Base-by-base conservation (phyloP, 805 yeast genomes). In the Kodamaea restingae region DNA sequence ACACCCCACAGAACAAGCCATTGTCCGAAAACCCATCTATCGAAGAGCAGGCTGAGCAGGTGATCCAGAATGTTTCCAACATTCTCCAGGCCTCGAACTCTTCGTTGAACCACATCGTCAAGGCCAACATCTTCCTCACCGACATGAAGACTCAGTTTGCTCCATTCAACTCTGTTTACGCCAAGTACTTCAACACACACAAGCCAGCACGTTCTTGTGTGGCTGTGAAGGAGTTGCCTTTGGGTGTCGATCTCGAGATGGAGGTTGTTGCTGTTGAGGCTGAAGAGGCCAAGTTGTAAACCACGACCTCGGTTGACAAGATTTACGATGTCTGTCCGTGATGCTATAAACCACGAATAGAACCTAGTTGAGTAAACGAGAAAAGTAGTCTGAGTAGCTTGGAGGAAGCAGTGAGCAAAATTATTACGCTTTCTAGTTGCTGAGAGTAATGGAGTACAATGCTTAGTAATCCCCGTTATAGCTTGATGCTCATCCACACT, bases 181-280 rank as follows among this genome's bases (percentile, higher is more conserved):
- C 78, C 43, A 74, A 81, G 63, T 81, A 84, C 67, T 87, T 87
- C 70, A 74, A 60, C 56, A 70, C 65, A 34, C 91, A 83, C 69
- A 84, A 83, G 63, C 98, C 98, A 32, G 98, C 98, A 28, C 87
- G 98, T 77, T 86, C 97, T 2, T 93, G 97, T 73, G 95, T 93
- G 53, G 97, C 97, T 32, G 98, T 90, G 47, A 82, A 81, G 65
- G 80, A 78, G 47, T 80, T 93, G 53, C 98, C 98, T 45, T 77
- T 93, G 63, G 88, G 88, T 45, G 87, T 80, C 45, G 85, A 78
- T 46, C 73, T 88, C 54, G 98, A 93, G 72, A 77, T 93, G 68
- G 98, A 91, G 71, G 90, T 84, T 46, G 71, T 93, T 67, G 98
- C 98, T 44, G 70, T 84, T 42, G 95, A 83, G 65, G 63, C 60